Evolutionary conservation across 2,329 filamentous ascomycete genomes (phyloP).

Genomic region (Fusarium sarcochroum): DNA sequence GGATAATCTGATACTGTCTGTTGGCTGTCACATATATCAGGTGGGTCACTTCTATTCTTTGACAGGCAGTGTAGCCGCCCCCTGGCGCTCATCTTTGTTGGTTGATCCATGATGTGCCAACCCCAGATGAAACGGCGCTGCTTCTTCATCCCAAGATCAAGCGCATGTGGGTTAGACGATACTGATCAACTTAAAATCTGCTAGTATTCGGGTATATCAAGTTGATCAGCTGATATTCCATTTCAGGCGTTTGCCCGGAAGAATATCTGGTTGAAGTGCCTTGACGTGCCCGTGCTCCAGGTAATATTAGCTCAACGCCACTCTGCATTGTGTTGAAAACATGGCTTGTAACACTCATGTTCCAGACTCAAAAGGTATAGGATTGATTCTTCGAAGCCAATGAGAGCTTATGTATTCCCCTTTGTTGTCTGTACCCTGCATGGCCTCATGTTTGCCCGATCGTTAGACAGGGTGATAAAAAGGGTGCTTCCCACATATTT

Average conservation of each 20-base stretch:
- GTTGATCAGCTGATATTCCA: too few relatives aligned
- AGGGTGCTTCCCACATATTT: too few relatives aligned
- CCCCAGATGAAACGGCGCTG: too few relatives aligned
- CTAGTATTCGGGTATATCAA: too few relatives aligned
- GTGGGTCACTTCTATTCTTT: neutral
- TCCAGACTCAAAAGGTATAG: rapidly evolving
- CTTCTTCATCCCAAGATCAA: too few relatives aligned
- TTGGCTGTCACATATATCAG: neutral
- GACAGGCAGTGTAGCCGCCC: neutral
- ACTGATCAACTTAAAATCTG: too few relatives aligned
- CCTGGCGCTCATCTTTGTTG: neutral
- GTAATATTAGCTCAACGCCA: constrained; percentile 1
- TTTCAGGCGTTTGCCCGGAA: too few relatives aligned
- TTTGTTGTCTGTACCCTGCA: too few relatives aligned
- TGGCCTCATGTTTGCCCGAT: rapidly evolving
- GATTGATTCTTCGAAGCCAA: neutral
- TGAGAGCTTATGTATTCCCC: neutral
- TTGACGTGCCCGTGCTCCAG: neutral
- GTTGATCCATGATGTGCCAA: too few relatives aligned
- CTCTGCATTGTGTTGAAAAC: constrained; percentile 17
- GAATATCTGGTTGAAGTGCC: neutral
- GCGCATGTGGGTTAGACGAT: too few relatives aligned
- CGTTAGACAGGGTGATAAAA: too few relatives aligned
- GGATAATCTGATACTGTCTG: neutral
- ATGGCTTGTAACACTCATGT: neutral